Conservation (phyloP, 2,329 filamentous ascomycete species). For the Blastomyces percursus region DNA sequence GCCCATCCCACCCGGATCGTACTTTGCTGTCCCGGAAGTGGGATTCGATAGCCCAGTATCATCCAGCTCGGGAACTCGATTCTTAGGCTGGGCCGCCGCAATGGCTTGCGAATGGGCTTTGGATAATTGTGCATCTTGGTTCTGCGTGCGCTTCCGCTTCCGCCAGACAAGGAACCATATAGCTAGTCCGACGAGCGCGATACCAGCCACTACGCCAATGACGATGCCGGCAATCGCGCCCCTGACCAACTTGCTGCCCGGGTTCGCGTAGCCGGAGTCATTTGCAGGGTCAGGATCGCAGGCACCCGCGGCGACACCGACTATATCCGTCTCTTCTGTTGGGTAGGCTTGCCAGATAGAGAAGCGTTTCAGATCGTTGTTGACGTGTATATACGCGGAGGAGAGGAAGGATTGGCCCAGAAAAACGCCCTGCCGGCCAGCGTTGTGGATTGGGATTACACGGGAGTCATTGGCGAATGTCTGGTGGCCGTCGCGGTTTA, state of each 20-base stretch:
- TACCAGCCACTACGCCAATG: conserved; percentile 4
- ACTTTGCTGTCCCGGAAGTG: background rate
- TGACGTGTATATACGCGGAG: conserved; percentile 22
- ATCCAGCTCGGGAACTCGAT: background rate
- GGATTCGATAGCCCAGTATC: background rate
- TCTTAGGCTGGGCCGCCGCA: background rate
- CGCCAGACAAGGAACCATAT: conserved; percentile 4
- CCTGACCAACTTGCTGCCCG: background rate
- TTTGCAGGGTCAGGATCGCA: background rate
- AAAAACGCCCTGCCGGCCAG: conserved; percentile 15
- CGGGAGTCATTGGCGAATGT: background rate
- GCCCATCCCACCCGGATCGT: background rate
- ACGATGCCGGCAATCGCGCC: conserved; percentile 11
- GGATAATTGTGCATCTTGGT: background rate
- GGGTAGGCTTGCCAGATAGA: conserved; percentile 16
- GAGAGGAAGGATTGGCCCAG: conserved; percentile 25
- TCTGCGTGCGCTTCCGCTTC: conserved; percentile 4
- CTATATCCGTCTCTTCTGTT: conserved; percentile 13
- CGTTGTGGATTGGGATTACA: conserved; percentile 7
- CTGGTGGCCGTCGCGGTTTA: conserved; percentile 14
- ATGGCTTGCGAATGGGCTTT: background rate
- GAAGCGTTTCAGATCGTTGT: conserved; percentile 18
- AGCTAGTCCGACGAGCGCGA: background rate
- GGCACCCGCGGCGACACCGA: conserved; percentile 9
- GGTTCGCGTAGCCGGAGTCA: background rate